Conservation (phyloP, 192 early-diverging fungal species). For the Entophlyctis helioformis region DNA sequence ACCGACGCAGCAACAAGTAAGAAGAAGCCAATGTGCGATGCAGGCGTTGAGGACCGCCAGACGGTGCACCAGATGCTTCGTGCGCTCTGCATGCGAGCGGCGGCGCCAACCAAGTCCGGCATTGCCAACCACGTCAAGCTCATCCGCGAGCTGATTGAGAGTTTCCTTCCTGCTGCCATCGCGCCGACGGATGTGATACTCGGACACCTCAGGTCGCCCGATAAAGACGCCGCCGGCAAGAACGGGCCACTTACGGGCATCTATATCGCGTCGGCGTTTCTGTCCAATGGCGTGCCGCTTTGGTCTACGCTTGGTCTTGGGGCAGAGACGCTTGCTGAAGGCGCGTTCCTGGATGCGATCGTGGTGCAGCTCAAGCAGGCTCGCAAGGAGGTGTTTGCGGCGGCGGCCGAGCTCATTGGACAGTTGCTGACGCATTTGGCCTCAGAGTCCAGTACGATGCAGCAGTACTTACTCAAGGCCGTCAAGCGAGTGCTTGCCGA, state of each 20-base stretch:
- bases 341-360: conserved; percentile 6
- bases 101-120: too few species aligned
- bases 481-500: conserved; percentile 1
- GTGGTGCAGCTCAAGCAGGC: conserved; percentile 14
- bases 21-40: too few species aligned
- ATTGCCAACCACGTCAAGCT: too few species aligned
- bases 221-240: too few species aligned
- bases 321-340: conserved; percentile 7
- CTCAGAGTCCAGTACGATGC: not conserved
- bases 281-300: conserved; percentile 30
- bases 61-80: too few species aligned
- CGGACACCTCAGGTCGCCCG: too few species aligned
- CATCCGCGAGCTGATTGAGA: too few species aligned
- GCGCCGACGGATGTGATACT: too few species aligned
- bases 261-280: conserved; percentile 40
- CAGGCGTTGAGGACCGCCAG: too few species aligned
- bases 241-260: conserved; percentile 44
- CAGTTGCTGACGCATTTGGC: conserved; percentile 6
- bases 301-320: conserved; percentile 11
- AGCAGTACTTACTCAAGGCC: not conserved
- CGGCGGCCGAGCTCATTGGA: conserved; percentile 42
- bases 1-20: too few species aligned
- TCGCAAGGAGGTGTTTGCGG: conserved; percentile 23
- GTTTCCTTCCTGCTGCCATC: too few species aligned
- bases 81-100: too few species aligned